Base-by-base conservation (phyloP, 2,329 filamentous ascomycete genomes). In the Aspergillus floridensis region DNA sequence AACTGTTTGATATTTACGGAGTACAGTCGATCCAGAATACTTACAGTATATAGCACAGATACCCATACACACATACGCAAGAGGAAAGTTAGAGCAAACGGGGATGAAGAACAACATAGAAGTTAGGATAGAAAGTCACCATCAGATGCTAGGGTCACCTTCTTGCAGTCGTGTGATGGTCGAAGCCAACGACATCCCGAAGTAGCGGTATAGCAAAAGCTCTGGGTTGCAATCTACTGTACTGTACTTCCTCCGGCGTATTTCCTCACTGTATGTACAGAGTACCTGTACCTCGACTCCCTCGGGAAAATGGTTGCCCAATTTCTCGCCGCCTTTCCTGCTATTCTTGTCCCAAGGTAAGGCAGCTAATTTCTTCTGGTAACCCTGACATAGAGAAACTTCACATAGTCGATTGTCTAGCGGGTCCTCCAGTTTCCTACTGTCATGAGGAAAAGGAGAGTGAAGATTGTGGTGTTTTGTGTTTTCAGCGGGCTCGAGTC, bases 141-240 rank as follows among this genome's bases (percentile, higher is more conserved):
- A 59, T 59, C 49, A 50, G 50, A 53, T 60, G 50, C 35, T 32
- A 51, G 46, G 49, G 53, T 52, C 38, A 57, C 22, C 38, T 38
- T 16, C 32, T 35, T 35, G 35, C 44, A 56, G 58, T 54, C 63
- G 63, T 65, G 63, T 65, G 63, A 65, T 65, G 57, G 55, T 50
- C 11, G 32, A 35, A 38, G 53, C 59, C 61, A 58, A 49, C 53
- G 21, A 62, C 22, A 51, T 56, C 44, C 32, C 22, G 47, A 66
- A 66, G 61, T 62, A 62, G 64, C 64, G 64, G 64, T 66, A 63
- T 63, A 59, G 57, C 12, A 35, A 35, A 14, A 35, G 32, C 11
- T 35, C 32, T 35, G 32, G 58, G 26, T 44, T 21, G 22, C 52
- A 52, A 48, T 48, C 56, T 53, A 59, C 52, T 31, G 24, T 52